Evolutionary conservation across 805 yeast genomes (phyloP).

Genomic region (Yamadazyma paraphyllophila): DNA sequence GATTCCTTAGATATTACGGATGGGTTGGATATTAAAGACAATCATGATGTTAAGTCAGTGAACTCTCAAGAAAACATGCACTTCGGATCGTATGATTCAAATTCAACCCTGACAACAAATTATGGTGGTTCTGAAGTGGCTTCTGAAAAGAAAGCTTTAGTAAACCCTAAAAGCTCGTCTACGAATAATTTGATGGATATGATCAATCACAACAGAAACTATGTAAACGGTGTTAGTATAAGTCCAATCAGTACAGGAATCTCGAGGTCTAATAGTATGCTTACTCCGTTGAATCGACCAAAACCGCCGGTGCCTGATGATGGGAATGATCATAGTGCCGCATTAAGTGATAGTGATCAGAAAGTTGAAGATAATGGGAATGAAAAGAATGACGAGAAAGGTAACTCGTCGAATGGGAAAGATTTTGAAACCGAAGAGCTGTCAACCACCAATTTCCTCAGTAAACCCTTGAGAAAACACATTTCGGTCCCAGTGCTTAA

Average conservation of each 20-base stretch:
- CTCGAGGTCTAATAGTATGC: constrained; percentile 14
- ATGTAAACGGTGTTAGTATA: constrained; percentile 12
- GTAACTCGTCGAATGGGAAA: constrained; percentile 1
- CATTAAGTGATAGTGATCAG: no score
- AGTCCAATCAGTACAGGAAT: constrained; percentile 18
- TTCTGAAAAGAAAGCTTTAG: constrained; percentile 9
- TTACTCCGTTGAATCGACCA: constrained; percentile 10
- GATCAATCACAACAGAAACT: constrained; percentile 20
- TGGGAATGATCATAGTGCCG: no score
- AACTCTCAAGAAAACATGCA: constrained; percentile 35
- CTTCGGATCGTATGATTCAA: constrained; percentile 42
- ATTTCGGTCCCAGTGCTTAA: not conserved
- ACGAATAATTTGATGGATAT: constrained; percentile 21
- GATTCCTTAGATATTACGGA: not conserved
- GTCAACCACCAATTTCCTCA: not conserved
- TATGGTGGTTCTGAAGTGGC: constrained; percentile 26
- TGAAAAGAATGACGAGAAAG: constrained; percentile 19
- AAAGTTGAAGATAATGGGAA: constrained; percentile 12
- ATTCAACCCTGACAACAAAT: constrained; percentile 40
- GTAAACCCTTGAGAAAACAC: constrained; percentile 1
- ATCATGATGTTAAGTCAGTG: constrained; percentile 22
- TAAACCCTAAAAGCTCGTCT: constrained; percentile 18
- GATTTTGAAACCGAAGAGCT: not conserved
- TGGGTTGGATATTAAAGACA: not conserved
- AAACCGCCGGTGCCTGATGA: not conserved